Evolutionary conservation across 768 basidiomycete species (phyloP), one percentile per base, ranked within the genome.

Genomic region (Galerina marginata): DNA sequence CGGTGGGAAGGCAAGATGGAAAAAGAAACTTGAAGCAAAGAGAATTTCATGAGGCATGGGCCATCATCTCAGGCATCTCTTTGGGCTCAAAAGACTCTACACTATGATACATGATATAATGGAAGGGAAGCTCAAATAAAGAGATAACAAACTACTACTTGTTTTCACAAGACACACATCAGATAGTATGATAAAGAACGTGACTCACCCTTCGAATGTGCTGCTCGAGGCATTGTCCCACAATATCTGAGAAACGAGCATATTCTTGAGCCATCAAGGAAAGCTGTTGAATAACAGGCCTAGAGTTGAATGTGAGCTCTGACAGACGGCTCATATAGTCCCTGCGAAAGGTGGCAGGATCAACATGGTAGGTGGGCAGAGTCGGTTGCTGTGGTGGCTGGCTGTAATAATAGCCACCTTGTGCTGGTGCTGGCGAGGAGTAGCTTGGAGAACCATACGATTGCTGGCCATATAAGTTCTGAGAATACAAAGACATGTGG

Each of bases 201-300:
- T 54, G 63, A 91, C 94, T 93, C 89, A 96, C 94, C 86, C 85
- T 81, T 62, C 91, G 84, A 54, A 96, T 92, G 65, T 95, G 93
- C n/a, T 81, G 77, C 67, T 95, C 92, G 38, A 96, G 74, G 71
- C 91, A 92, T 64, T 92, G 86, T 1, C 87, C 87, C 25, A 96
- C 91, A 62, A 93, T 86, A 54, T 89, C 86, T 56, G 89, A 86
- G 77, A 87, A 93, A 44, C 90, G 85, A 40, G 84, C 76, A 72
- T 91, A 90, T 56, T 96, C 92, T 77, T 94, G 91, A 54, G 97
- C 96, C 66, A 92, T 85, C 83, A 95, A 88, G 37, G 97, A 98
- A 14, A 99, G 77, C 61, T 84, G 85, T 78, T 97, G 94, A 65
- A 99, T 99, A 62, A 97, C 87, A 9, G 94, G 91, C 69, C 95